phyloP scores from a whole-genome alignment of 1,284 basidiomycete species.

The Inonotus obliquus region DNA sequence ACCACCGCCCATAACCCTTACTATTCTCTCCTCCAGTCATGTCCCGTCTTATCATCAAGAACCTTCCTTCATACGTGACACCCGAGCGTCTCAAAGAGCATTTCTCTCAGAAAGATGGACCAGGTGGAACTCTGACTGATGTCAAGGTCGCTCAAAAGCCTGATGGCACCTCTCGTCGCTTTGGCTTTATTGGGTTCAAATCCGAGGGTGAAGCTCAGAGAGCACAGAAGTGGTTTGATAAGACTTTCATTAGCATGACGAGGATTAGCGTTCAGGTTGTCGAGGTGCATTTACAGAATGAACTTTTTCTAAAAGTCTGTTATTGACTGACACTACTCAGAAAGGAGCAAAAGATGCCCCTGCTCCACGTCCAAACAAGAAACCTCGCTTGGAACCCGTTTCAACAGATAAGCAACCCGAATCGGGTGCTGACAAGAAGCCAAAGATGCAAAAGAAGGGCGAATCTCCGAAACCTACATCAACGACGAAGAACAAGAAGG shows the following conservation, averaged over 20 bases:
- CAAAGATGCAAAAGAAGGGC: conserved; percentile 20
- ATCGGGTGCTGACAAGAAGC: conserved; percentile 17
- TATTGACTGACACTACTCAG: conserved; percentile 9
- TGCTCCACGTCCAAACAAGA: conserved; percentile 61
- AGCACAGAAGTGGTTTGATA: conserved; percentile 83
- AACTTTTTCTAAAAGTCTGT: conserved; percentile 9
- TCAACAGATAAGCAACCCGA: conserved; percentile 27
- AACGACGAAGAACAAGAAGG: conserved; percentile 27
- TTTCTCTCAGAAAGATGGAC: conserved; percentile 59
- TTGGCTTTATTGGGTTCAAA: conserved; percentile 93
- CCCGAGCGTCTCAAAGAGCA: conserved; percentile 65
- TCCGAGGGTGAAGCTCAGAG: conserved; percentile 70
- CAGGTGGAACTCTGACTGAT: conserved; percentile 80
- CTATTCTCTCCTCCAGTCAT: conserved; percentile 32
- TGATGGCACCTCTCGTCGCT: conserved; percentile 79
- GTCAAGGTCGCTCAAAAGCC: conserved; percentile 76
- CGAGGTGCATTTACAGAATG: conserved; percentile 48
- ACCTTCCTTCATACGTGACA: conserved; percentile 75
- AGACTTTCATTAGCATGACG: conserved; percentile 74
- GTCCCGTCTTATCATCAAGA: conserved; percentile 92
- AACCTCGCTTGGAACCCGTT: conserved; percentile 47
- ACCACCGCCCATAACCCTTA: conserved; percentile 3
- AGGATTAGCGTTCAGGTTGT: conserved; percentile 76
- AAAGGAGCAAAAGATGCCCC: conserved; percentile 66
- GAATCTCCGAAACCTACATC: background rate